Evolutionary conservation across 2,329 filamentous ascomycete genomes (phyloP), one percentile per base, ranked within the genome.

Genomic region (Drechslerella dactyloides): DNA sequence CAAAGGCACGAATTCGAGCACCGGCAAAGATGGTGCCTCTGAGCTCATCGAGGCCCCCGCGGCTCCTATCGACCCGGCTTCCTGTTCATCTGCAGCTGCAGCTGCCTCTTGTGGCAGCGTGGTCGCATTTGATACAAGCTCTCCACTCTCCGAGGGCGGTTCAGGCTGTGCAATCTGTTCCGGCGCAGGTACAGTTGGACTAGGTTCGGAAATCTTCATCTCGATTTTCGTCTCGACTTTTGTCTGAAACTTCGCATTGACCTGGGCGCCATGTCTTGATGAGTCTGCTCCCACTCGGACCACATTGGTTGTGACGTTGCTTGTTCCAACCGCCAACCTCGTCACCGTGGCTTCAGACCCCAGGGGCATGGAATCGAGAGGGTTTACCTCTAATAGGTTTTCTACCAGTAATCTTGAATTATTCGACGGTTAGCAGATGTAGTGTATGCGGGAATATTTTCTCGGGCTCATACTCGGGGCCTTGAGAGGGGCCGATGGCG

Each of bases 141-240:
- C 19, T 19, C 8, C 11, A 48, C 15, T 17, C 11, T 19, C 15
- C 8, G 17, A 19, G 21, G 66, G 59, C 1, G 57, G 48, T 1
- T 60, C 66, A 1, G 54, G 35, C 7, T 64, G 24, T 30, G 27
- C 4, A 15, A 8, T 40, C n/a, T 35, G 8, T 23, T 17, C 11
- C 3, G 33, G n/a, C 5, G 44, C 35, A n/a, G 33, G 35, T 44
- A 27, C 52, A 35, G 55, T 53, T 7, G 59, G 48, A n/a, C 55
- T 46, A 6, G 57, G 42, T 17, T 69, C 65, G 2, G 54, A 23
- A 23, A 70, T 24, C 24, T 59, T 60, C 23, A 64, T 53, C 19
- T 63, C 48, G 2, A 64, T 55, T 30, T 63, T 70, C 1, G 66
- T 53, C 55, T 70, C 54, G 2, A 70, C 40, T 37, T 46, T 69